These are phyloP conservation scores for Aurinia saxatilis DNA, from an alignment of 345 rosid genomes.

Conservation along the genomic window DNA sequence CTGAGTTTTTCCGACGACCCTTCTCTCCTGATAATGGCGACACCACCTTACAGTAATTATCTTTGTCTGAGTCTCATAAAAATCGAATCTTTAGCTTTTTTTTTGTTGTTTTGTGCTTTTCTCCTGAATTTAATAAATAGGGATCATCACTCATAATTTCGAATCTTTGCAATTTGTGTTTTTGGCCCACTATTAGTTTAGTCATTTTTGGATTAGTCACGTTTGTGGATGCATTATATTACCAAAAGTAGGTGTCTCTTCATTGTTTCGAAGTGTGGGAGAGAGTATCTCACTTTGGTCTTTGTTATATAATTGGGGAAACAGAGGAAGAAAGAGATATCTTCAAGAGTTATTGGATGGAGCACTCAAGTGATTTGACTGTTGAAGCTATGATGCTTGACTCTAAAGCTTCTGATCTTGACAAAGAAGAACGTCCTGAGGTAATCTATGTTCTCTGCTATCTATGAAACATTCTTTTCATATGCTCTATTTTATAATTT, in stretches of 20 bases:
- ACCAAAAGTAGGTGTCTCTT: constrained; percentile 19
- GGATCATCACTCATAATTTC: not conserved
- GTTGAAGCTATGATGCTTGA: constrained; percentile 90
- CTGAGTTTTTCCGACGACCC: not conserved
- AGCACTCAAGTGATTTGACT: constrained; percentile 58
- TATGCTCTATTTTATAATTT: not conserved
- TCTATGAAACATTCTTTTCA: not conserved
- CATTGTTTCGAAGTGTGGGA: not conserved
- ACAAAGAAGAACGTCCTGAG: constrained; percentile 87
- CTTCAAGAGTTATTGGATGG: constrained; percentile 71
- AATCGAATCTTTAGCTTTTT: constrained; percentile 3
- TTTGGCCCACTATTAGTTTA: not conserved
- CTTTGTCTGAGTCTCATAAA: not conserved
- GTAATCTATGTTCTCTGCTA: constrained; percentile 23
- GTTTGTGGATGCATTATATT: not conserved
- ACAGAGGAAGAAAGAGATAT: constrained; percentile 27
- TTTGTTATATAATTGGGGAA: constrained; percentile 22
- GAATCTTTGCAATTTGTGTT: not conserved
- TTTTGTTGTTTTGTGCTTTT: not conserved
- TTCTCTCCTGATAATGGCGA: constrained; percentile 32
- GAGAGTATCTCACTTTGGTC: not conserved
- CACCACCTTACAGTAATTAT: not conserved
- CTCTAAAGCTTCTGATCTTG: constrained; percentile 75
- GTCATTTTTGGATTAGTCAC: not conserved
- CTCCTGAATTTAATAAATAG: not conserved